Base-by-base conservation (phyloP, 2,329 filamentous ascomycete species). In the Xylaria arbuscula region DNA sequence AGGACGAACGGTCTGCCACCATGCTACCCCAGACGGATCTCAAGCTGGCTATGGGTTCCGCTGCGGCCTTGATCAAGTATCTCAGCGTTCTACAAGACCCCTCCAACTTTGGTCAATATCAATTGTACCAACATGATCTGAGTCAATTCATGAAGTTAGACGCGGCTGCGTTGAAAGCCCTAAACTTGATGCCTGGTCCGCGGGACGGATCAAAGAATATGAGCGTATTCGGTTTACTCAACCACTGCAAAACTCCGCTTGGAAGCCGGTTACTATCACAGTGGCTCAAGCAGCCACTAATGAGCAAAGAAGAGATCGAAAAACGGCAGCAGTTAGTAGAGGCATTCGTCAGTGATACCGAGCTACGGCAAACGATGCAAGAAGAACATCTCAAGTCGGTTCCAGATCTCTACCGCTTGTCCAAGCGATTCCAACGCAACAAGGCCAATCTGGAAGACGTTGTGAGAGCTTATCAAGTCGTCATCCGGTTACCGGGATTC, bases 61-160 rank as follows among this genome's bases (percentile, higher is more conserved):
- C 96, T 0, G 92, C 96, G 6, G 93, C 95, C 8, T 83, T 99
- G 74, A 97, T 99, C 83, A 97, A 95, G 79, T 99, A 99, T 74
- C 87, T 99, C 2, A 92, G 92, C 42, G 90, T 97, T 42, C 88
- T 99, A 81, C 93, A 96, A 36, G 96, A 99, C 78, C 84, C 93
- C 0, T 93, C 93, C 64, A 99, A 99, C 80, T 98, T 98, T 79
- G 96, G 97, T 2, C 95, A 99, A 78, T 99, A 97, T 77, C 93
- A 95, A 79, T 87, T 99, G 17, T 99, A 98, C 77, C 96, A 99
- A 80, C 96, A 99, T 80, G 96, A 99, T 77, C 83, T 99, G 53
- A 91, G 94, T 1, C 94, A 99, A 76, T 99, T 93, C 79, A 99
- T 99, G 96, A 99, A 98, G 81, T 86, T 99, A 4, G 96, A 99